Evolutionary conservation across 805 yeast genomes (phyloP).

Genomic region (Nakazawaea ernobii): DNA sequence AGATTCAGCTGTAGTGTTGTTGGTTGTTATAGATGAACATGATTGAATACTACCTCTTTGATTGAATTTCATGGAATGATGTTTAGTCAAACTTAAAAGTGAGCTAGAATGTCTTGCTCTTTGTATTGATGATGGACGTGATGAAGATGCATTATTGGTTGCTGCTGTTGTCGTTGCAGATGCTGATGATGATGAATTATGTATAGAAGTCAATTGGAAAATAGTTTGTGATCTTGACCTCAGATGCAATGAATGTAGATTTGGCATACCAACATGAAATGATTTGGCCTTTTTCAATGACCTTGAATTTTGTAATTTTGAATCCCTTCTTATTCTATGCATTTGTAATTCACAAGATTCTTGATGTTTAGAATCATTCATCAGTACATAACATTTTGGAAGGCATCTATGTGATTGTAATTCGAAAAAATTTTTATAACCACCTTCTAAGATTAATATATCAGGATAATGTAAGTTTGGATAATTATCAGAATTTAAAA

Average conservation of each 20-base stretch:
- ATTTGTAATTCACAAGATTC: constrained; percentile 38
- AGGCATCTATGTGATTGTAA: constrained; percentile 51
- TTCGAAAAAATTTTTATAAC: constrained; percentile 76
- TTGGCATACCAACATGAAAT: constrained; percentile 18
- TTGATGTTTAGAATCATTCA: constrained; percentile 62
- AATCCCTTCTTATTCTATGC: constrained; percentile 30
- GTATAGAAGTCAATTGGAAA: background rate
- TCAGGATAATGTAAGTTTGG: constrained; percentile 87
- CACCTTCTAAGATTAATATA: constrained; percentile 83
- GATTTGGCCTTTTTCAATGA: constrained; percentile 31
- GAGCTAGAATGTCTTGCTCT: constrained; percentile 8
- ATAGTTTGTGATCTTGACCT: constrained; percentile 10
- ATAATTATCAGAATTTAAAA: constrained; percentile 63
- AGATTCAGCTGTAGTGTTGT: background rate
- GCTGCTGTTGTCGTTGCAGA: background rate
- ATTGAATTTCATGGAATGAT: constrained; percentile 6
- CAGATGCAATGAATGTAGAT: background rate
- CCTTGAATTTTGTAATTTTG: constrained; percentile 15
- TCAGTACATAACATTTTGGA: constrained; percentile 79
- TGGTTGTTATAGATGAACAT: background rate
- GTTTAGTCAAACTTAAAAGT: constrained; percentile 3
- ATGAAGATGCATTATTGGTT: background rate
- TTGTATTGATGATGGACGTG: constrained; percentile 1
- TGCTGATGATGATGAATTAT: background rate
- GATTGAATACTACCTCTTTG: constrained; percentile 2